These are phyloP conservation scores for Amphirosellinia nigrospora DNA, from an alignment of 495 filamentous ascomycete genomes.

Conservation along the genomic window DNA sequence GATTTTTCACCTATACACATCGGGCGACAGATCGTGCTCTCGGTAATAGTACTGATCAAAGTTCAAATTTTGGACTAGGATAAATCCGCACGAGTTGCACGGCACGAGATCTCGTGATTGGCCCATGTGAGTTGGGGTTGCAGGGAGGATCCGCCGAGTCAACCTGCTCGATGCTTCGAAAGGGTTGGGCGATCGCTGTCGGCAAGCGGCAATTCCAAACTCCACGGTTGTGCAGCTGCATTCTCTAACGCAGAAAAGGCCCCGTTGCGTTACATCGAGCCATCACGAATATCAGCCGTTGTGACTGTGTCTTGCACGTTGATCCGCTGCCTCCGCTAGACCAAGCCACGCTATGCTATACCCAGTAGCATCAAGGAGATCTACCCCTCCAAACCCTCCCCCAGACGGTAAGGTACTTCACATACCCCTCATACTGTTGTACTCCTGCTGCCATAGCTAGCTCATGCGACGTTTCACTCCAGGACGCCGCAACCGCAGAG, in stretches of 20 bases:
- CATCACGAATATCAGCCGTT: constrained; percentile 25
- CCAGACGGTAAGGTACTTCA: background rate
- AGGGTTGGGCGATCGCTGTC: constrained; percentile 27
- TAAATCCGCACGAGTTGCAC: background rate
- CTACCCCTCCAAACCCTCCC: constrained; percentile 11
- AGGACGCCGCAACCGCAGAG: constrained; percentile 24
- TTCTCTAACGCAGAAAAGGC: constrained; percentile 17
- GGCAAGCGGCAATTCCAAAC: constrained; percentile 26
- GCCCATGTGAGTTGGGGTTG: constrained; percentile 24
- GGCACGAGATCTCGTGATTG: constrained; percentile 26
- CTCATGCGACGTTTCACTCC: constrained; percentile 20
- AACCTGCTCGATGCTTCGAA: constrained; percentile 18
- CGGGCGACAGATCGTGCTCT: constrained; percentile 1
- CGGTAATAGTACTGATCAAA: constrained; percentile 1
- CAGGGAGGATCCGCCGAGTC: constrained; percentile 6
- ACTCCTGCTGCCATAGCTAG: constrained; percentile 9
- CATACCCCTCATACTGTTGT: constrained; percentile 11
- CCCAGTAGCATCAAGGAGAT: background rate
- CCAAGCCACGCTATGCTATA: constrained; percentile 3
- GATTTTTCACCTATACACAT: background rate
- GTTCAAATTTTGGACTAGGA: constrained; percentile 7
- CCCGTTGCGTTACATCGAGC: constrained; percentile 26
- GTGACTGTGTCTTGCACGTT: constrained; percentile 24
- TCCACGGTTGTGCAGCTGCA: constrained; percentile 28
- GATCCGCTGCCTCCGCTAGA: constrained; percentile 15